A percentile compares a stretch with the other conserved stretches of the same genome.
phyloP scores from a whole-genome alignment of 805 yeast genomes.

The Soucietia sequanensis region DNA sequence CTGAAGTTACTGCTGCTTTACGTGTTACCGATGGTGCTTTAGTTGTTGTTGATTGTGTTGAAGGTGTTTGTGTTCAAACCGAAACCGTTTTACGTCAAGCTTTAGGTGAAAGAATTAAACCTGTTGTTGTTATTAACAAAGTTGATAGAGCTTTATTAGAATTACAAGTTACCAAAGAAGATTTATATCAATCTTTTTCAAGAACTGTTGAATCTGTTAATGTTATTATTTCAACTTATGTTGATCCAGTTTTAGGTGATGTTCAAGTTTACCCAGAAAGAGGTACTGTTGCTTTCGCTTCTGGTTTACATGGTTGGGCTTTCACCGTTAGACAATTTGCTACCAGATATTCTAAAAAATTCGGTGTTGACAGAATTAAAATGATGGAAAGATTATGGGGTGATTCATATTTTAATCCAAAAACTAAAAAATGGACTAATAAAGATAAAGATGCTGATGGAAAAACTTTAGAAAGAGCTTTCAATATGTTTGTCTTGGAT shows the following conservation, averaged over 20 bases:
- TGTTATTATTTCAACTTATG: conserved; percentile 95
- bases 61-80: conserved; percentile 99
- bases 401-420: conserved; percentile 99
- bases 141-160: conserved; percentile 99
- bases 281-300: conserved; percentile 99
- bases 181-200: conserved; percentile 94
- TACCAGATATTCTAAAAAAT: conserved; percentile 96
- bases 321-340: conserved; percentile 99
- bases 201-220: conserved; percentile 99
- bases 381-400: conserved; percentile 99
- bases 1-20: conserved; percentile 99
- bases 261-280: conserved; percentile 97
- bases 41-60: conserved; percentile 98
- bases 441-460: conserved; percentile 95
- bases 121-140: conserved; percentile 97
- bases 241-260: conserved; percentile 89
- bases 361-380: conserved; percentile 97
- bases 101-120: conserved; percentile 98
- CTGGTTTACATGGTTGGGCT: conserved; percentile 99
- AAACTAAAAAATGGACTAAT: conserved; percentile 99
- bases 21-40: conserved; percentile 99
- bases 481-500: conserved; percentile 98
- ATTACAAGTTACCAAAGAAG: conserved; percentile 98
- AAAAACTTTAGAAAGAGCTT: conserved; percentile 95
- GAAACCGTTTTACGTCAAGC: conserved; percentile 99